Evolutionary conservation across 371 early-diverging fungal species (phyloP).

Genomic region (Mortierella sp.): DNA sequence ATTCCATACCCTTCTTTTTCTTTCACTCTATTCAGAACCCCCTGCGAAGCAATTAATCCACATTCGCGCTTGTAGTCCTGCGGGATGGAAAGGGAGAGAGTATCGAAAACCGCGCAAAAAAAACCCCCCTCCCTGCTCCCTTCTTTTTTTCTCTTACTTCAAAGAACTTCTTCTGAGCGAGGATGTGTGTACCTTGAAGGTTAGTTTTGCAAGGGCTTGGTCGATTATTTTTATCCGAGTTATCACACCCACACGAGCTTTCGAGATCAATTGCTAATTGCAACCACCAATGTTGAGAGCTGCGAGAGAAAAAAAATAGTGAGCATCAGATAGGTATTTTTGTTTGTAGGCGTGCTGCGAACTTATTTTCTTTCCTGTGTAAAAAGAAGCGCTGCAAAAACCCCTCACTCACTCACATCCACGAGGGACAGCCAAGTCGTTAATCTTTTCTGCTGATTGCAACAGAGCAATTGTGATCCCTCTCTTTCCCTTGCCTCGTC

Average conservation of each 20-base stretch:
- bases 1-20: background rate
- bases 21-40: background rate
- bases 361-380: too few species aligned
- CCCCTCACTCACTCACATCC: background rate
- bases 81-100: too few species aligned
- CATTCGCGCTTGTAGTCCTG: background rate
- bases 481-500: background rate
- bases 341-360: background rate
- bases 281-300: background rate
- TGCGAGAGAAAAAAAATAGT: background rate
- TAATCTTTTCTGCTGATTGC: constrained; percentile 16
- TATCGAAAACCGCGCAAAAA: background rate
- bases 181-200: background rate
- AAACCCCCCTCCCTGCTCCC: background rate
- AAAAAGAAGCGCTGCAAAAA: background rate
- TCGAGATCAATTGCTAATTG: background rate
- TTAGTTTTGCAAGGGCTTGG: background rate
- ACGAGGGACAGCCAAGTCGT: background rate
- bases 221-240: constrained; percentile 1
- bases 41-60: background rate
- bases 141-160: background rate
- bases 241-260: background rate
- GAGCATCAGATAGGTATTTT: background rate
- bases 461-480: too few species aligned
- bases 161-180: background rate